phyloP scores from a whole-genome alignment of 179 eudicot species.

The Drosera spatulata region DNA sequence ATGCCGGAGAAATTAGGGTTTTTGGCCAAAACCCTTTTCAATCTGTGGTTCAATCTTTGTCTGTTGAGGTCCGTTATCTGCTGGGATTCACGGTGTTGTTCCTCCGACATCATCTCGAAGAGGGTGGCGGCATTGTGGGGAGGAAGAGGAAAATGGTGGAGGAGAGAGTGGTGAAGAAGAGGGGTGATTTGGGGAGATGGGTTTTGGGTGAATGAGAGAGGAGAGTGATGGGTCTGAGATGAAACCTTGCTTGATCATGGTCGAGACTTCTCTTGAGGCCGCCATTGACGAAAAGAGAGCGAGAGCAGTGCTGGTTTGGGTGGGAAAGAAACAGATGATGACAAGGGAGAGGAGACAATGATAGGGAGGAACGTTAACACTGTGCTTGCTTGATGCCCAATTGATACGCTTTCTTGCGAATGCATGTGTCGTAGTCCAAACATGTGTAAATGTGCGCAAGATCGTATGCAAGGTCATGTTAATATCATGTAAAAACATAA shows the following conservation, averaged over 20 bases:
- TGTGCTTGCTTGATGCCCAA: no score
- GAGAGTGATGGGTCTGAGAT: slow-evolving; percentile 58
- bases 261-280: slow-evolving; percentile 53
- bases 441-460: no score
- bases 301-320: no score
- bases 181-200: slow-evolving; percentile 9
- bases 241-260: slow-evolving; percentile 86
- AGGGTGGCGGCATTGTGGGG: slow-evolving; percentile 36
- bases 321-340: no score
- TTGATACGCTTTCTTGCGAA: no score
- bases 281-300: no score
- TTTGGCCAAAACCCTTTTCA: slow-evolving; percentile 38
- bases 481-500: no score
- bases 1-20: slow-evolving; percentile 34
- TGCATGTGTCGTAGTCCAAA: no score
- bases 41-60: slow-evolving; percentile 33
- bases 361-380: no score
- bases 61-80: slow-evolving; percentile 25
- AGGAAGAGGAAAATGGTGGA: slow-evolving; percentile 16
- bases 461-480: no score
- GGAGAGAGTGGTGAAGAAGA: slow-evolving; percentile 20
- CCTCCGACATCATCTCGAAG: slow-evolving; percentile 77
- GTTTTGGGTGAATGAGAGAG: slow-evolving; percentile 9
- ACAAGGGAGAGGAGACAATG: no score
- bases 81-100: slow-evolving; percentile 40